Evolutionary conservation across 768 basidiomycete species (phyloP).

Genomic region (Tephrocybe rancida): DNA sequence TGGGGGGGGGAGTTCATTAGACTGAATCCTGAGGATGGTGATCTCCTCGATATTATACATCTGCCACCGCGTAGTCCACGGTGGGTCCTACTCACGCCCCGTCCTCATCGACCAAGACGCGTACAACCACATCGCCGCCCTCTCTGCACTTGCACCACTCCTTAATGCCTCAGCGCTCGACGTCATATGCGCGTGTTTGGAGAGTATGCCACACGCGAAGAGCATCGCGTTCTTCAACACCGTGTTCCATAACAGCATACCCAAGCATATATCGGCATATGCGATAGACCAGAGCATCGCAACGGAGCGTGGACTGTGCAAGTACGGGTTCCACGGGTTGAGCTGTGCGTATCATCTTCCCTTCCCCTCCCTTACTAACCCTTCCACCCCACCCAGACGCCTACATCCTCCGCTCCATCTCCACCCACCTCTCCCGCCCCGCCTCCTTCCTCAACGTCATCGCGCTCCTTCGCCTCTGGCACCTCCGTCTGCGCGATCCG

Average conservation of each 20-base stretch:
- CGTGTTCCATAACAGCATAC: constrained; percentile 79
- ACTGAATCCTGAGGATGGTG: background rate
- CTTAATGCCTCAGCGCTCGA: constrained; percentile 67
- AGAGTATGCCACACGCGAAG: constrained; percentile 62
- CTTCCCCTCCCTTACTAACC: background rate
- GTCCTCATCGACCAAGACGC: constrained; percentile 69
- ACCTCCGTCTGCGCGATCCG: constrained; percentile 81
- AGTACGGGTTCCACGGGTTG: constrained; percentile 92
- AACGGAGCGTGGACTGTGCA: constrained; percentile 67
- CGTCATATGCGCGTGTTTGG: constrained; percentile 62
- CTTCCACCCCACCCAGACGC: constrained; percentile 43
- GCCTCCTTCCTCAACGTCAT: constrained; percentile 67
- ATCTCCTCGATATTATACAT: constrained; percentile 57
- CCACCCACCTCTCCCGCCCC: constrained; percentile 58
- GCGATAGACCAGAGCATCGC: constrained; percentile 70
- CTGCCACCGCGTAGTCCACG: constrained; percentile 88
- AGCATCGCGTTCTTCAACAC: constrained; percentile 91
- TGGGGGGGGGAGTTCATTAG: constrained; percentile 74
- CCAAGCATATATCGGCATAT: constrained; percentile 76
- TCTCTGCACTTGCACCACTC: constrained; percentile 82
- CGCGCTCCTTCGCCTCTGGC: constrained; percentile 84
- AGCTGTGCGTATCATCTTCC: constrained; percentile 49
- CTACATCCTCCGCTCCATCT: constrained; percentile 67
- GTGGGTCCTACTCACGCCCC: constrained; percentile 75
- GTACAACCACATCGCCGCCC: constrained; percentile 69